Base-by-base conservation (phyloP, 176 grass and related monocot genomes). In the Triticum monococcum region DNA sequence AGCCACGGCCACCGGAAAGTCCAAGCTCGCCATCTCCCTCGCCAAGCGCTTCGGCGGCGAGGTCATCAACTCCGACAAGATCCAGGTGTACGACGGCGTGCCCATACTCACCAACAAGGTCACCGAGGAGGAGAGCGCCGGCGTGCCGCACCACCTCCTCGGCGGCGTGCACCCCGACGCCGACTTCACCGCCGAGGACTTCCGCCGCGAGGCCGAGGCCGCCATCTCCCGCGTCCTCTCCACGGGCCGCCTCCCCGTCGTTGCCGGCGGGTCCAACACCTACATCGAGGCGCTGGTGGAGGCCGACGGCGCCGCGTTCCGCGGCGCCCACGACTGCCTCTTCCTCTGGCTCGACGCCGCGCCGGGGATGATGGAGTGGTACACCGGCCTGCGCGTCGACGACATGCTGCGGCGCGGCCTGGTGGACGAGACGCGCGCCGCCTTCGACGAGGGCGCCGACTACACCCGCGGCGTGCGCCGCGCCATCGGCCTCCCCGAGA, bases 1-100 rank as follows among this genome's bases (percentile, higher is more conserved):
- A 16, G 84, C 89, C 33, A 95, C 94, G 2, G 91, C 86, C 64
- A 91, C 94, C 2, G 94, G 94, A 1, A 95, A 95, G 81, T 95
- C 94, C 2, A 89, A 92, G 66, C 81, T 95, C 13, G 91, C 94
- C 1, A 91, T 95, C 79, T 52, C 83, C 77, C 77, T 95, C 2
- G 94, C 94, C 74, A 36, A 52, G 74, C 72, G 8, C 23, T 74
- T 91, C 30, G 22, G 68, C 6, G 94, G 94, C 5, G 91, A 95
- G 36, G 73, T 95, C 1, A 46, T 95, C 60, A 86, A 86, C 50
- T 70, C 84, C 0, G 84, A 86, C 65, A 86, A 79, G 65, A 86
- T 86, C 7, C 84, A 86, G 65, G 64, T 79, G 33, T 79, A 86
- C 33, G 84, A 86, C 4, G 84, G 84, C 17, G 6, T 86, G 17